Percentiles rank a stretch among this genome's conserved stretches.
Evolutionary conservation across 2,329 filamentous ascomycete species (phyloP).

Genomic region (Cladosporium sp.): DNA sequence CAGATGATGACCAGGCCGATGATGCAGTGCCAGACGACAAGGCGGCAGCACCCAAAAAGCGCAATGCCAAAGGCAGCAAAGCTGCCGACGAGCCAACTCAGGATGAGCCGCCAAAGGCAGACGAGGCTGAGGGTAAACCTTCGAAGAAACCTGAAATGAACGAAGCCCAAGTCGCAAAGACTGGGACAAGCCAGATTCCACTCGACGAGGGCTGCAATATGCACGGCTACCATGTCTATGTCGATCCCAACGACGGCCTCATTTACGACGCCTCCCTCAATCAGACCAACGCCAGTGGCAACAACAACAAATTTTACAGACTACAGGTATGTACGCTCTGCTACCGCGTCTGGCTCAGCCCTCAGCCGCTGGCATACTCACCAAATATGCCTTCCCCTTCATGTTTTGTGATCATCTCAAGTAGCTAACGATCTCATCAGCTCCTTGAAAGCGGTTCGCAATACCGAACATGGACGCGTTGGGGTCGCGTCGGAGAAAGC

Average conservation of each 20-base stretch:
- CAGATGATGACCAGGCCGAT: slow-evolving; percentile 1
- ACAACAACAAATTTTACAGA: slow-evolving; percentile 82
- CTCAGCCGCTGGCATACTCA: no score
- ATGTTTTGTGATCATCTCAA: no score
- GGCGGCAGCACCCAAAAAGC: no score
- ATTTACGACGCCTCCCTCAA: slow-evolving; percentile 80
- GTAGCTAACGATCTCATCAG: neutral
- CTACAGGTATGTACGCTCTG: slow-evolving; percentile 63
- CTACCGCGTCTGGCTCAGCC: no score
- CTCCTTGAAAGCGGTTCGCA: slow-evolving; percentile 4
- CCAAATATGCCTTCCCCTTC: no score
- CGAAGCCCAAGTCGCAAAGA: slow-evolving; percentile 44
- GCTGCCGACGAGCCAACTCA: no score
- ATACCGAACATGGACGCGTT: slow-evolving; percentile 64
- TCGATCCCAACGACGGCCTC: slow-evolving; percentile 56
- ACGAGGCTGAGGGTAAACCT: neutral
- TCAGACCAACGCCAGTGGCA: slow-evolving; percentile 66
- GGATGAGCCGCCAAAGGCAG: neutral
- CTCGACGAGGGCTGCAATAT: slow-evolving; percentile 44
- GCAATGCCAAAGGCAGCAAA: no score
- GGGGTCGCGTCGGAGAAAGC: slow-evolving; percentile 67
- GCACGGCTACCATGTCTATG: slow-evolving; percentile 51
- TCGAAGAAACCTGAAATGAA: slow-evolving; percentile 31
- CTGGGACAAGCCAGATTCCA: slow-evolving; percentile 40
- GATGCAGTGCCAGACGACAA: no score